Percentiles rank a stretch among this genome's conserved stretches.
These are phyloP conservation scores for Tuber melanosporum DNA, from an alignment of 495 filamentous ascomycete genomes.

Conservation along the genomic window DNA sequence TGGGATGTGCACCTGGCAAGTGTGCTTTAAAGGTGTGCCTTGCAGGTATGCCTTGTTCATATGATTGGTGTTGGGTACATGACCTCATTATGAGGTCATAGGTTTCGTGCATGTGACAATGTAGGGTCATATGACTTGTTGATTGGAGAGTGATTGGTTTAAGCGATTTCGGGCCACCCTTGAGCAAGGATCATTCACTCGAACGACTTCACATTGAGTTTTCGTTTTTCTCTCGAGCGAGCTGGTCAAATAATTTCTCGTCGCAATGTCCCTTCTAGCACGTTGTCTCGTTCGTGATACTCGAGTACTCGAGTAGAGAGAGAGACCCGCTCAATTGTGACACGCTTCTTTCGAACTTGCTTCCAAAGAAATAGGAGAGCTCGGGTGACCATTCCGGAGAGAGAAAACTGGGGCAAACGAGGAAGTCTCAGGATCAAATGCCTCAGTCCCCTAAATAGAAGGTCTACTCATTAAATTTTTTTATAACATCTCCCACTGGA, in stretches of 20 bases:
- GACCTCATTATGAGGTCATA: too few species aligned
- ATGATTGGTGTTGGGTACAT: too few species aligned
- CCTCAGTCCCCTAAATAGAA: slow-evolving; percentile 4
- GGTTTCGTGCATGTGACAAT: too few species aligned
- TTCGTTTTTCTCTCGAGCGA: neutral
- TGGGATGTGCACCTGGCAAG: too few species aligned
- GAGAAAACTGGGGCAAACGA: neutral
- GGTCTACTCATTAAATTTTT: slow-evolving; percentile 3
- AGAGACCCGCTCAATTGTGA: neutral
- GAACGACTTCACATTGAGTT: neutral
- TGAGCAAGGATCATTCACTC: neutral
- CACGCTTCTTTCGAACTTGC: neutral
- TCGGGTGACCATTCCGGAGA: neutral
- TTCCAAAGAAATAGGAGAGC: neutral
- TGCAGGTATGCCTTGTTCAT: too few species aligned
- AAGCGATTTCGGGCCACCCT: neutral
- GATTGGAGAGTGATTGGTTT: too few species aligned
- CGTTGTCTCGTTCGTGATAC: neutral
- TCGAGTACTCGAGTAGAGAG: too few species aligned
- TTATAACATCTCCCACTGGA: slow-evolving; percentile 4
- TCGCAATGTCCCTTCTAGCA: neutral
- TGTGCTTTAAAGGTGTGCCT: too few species aligned
- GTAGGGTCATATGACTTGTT: too few species aligned
- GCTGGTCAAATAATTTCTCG: neutral
- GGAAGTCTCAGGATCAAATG: neutral